Evolutionary conservation across 2,329 filamentous ascomycete species (phyloP).

Genomic region (Calonectria crousiana): DNA sequence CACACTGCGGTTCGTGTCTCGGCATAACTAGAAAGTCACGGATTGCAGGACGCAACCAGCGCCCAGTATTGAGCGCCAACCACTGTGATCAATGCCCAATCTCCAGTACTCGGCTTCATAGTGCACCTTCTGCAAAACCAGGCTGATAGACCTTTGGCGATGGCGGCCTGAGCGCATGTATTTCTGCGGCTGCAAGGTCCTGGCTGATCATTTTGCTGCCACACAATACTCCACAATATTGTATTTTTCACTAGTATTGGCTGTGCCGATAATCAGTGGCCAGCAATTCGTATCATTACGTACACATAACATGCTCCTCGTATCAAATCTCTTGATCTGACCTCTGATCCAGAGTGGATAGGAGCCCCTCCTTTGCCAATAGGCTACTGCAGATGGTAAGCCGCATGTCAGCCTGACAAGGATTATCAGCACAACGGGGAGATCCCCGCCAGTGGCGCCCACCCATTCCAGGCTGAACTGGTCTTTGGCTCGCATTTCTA

Average conservation of each 20-base stretch:
- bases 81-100: too few relatives aligned
- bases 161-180: neutral
- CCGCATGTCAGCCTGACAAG: neutral
- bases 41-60: too few relatives aligned
- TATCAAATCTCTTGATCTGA: neutral
- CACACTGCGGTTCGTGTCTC: too few relatives aligned
- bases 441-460: neutral
- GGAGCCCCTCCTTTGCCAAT: too few relatives aligned
- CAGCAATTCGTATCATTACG: neutral
- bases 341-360: too few relatives aligned
- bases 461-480: neutral
- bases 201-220: neutral
- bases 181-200: neutral
- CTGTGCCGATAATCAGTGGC: neutral
- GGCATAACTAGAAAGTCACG: too few relatives aligned
- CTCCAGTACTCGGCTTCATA: too few relatives aligned
- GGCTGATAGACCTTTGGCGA: neutral
- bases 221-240: neutral
- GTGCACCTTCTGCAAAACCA: neutral
- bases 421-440: neutral
- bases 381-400: neutral
- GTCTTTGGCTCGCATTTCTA: neutral
- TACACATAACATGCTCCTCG: neutral
- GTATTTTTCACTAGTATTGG: neutral
- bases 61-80: too few relatives aligned